phyloP scores from a whole-genome alignment of 2,329 filamentous ascomycete species.

The Pseudogymnoascus sp. region DNA sequence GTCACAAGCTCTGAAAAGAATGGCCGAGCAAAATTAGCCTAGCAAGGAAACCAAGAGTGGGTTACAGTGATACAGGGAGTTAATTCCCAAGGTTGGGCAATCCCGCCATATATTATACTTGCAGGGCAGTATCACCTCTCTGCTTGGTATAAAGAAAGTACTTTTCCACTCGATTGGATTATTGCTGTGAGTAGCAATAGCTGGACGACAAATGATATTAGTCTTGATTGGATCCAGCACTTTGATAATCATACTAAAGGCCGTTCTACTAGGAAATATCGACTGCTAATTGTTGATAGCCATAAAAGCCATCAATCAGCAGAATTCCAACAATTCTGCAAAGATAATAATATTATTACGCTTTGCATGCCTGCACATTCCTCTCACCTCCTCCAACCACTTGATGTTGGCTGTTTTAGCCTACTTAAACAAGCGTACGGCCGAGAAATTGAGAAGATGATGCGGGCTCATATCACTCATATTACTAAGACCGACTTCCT shows the following conservation, averaged over 20 bases:
- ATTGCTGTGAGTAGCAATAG: too few species aligned
- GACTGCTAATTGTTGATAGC: slow-evolving; percentile 30
- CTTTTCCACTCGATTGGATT: too few species aligned
- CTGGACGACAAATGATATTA: too few species aligned
- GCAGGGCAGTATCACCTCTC: neutral
- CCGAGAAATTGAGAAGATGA: slow-evolving; percentile 20
- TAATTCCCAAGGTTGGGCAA: neutral
- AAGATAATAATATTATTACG: slow-evolving; percentile 25
- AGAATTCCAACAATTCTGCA: slow-evolving; percentile 28
- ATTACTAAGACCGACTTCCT: slow-evolving; percentile 25
- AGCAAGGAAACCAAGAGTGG: neutral
- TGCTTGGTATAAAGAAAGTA: neutral
- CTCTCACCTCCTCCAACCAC: slow-evolving; percentile 31
- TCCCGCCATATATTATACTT: neutral
- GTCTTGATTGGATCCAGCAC: too few species aligned
- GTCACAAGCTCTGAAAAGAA: neutral
- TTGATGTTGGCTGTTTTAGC: slow-evolving; percentile 29
- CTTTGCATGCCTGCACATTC: slow-evolving; percentile 19
- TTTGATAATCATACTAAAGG: too few species aligned
- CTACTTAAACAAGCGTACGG: slow-evolving; percentile 27
- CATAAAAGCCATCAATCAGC: slow-evolving; percentile 27
- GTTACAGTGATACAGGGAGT: neutral
- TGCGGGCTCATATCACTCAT: slow-evolving; percentile 20
- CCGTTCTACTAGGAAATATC: slow-evolving; percentile 23
- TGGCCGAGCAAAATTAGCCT: neutral